Percentiles rank a stretch among this genome's conserved stretches.
These are phyloP conservation scores for Neurospora sp. DNA, from an alignment of 495 filamentous ascomycete genomes.

Conservation along the genomic window DNA sequence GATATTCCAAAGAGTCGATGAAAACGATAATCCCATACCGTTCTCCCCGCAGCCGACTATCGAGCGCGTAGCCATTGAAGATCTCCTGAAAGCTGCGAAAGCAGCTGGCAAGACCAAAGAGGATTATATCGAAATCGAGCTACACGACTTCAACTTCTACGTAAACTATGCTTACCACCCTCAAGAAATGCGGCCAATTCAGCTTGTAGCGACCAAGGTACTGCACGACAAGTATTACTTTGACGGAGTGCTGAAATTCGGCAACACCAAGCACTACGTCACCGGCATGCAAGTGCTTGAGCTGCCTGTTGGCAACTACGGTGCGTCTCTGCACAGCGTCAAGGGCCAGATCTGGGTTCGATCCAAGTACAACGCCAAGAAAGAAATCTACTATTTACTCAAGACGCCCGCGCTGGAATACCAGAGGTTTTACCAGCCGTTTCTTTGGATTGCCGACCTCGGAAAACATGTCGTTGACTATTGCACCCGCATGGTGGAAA, in stretches of 20 bases:
- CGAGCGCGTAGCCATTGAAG: slow-evolving; percentile 21
- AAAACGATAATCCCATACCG: slow-evolving; percentile 7
- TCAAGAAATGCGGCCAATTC: slow-evolving; percentile 41
- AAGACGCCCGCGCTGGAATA: slow-evolving; percentile 47
- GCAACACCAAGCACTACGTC: slow-evolving; percentile 35
- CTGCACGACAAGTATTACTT: slow-evolving; percentile 35
- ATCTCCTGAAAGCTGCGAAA: slow-evolving; percentile 8
- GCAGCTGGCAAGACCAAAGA: not conserved
- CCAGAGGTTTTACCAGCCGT: slow-evolving; percentile 43
- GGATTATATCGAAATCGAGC: slow-evolving; percentile 33
- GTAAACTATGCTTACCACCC: slow-evolving; percentile 20
- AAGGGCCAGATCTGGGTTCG: slow-evolving; percentile 51
- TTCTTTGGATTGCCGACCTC: slow-evolving; percentile 57
- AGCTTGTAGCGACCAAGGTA: slow-evolving; percentile 34
- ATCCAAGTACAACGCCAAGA: slow-evolving; percentile 25
- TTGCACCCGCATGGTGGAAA: slow-evolving; percentile 22
- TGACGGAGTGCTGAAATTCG: slow-evolving; percentile 48
- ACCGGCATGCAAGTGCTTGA: slow-evolving; percentile 42
- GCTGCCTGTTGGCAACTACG: slow-evolving; percentile 59
- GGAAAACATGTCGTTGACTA: slow-evolving; percentile 61
- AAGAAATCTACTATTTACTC: slow-evolving; percentile 52
- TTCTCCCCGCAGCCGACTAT: slow-evolving; percentile 3
- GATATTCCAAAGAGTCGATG: not conserved
- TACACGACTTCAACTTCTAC: slow-evolving; percentile 46
- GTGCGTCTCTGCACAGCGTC: slow-evolving; percentile 33